phyloP scores from a whole-genome alignment of 306 rosid genomes.

The Dryas drummondii region DNA sequence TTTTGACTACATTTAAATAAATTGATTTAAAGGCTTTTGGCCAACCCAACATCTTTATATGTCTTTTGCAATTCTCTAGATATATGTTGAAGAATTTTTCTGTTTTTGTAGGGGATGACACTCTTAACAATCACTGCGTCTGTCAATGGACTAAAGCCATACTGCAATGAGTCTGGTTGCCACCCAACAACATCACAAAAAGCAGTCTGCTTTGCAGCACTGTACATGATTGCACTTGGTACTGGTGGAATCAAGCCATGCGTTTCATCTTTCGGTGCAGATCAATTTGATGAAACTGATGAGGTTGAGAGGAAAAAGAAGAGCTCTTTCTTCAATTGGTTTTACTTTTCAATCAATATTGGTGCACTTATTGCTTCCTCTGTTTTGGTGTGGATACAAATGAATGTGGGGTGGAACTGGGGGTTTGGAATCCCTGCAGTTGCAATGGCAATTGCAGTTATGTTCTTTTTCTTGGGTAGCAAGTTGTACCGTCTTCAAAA shows the following conservation, averaged over 20 bases:
- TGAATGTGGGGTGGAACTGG: constrained; percentile 90
- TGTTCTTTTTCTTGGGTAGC: constrained; percentile 62
- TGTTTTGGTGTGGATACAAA: constrained; percentile 75
- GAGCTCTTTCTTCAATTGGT: constrained; percentile 85
- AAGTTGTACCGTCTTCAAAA: constrained; percentile 56
- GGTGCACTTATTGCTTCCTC: constrained; percentile 81
- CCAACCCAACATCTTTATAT: no score
- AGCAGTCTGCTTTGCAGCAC: constrained; percentile 47
- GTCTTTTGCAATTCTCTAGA: background rate
- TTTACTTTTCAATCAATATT: constrained; percentile 74
- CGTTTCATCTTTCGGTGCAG: constrained; percentile 85
- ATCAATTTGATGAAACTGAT: constrained; percentile 72
- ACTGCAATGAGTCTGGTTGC: constrained; percentile 46
- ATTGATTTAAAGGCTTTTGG: no score
- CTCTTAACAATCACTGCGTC: constrained; percentile 62
- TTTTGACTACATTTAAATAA: background rate
- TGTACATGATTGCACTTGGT: constrained; percentile 81
- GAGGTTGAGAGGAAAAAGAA: constrained; percentile 57
- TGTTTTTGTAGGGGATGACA: constrained; percentile 44
- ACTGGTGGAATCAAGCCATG: constrained; percentile 92
- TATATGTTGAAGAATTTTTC: background rate
- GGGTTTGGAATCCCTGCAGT: constrained; percentile 88
- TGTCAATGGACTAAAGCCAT: constrained; percentile 57
- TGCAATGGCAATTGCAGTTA: constrained; percentile 66
- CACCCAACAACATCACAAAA: constrained; percentile 51